These are phyloP conservation scores for Crithidia expoeki DNA, from an alignment of 208 protist genomes.

Conservation along the genomic window DNA sequence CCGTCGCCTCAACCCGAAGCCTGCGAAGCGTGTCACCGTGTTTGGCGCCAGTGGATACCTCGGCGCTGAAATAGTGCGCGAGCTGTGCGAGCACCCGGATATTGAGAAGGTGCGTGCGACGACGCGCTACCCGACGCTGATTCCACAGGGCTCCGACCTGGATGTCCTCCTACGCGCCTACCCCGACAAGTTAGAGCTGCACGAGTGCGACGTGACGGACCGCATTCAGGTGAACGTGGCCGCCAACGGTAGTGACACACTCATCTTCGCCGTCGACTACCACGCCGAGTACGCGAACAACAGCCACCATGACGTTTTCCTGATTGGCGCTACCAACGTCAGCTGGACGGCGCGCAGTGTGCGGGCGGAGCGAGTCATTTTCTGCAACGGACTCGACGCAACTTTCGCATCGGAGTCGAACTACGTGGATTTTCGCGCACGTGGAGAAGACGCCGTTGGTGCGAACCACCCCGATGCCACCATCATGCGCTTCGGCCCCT, in stretches of 20 bases:
- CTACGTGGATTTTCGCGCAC: conserved; percentile 91
- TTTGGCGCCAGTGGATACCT: conserved; percentile 91
- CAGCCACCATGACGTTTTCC: conserved; percentile 92
- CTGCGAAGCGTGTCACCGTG: conserved; percentile 88
- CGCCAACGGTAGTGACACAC: conserved; percentile 89
- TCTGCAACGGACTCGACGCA: conserved; percentile 91
- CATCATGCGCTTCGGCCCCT: conserved; percentile 88
- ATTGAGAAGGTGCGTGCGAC: conserved; percentile 89
- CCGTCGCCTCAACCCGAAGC: conserved; percentile 86
- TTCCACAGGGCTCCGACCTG: conserved; percentile 85
- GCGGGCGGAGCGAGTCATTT: conserved; percentile 89
- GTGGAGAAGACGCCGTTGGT: conserved; percentile 87
- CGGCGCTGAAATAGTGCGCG: conserved; percentile 86
- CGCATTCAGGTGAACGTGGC: conserved; percentile 92
- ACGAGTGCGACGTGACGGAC: conserved; percentile 93
- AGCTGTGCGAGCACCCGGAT: conserved; percentile 90
- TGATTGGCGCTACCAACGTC: conserved; percentile 88
- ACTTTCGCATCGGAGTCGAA: conserved; percentile 93
- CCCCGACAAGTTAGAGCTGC: conserved; percentile 90
- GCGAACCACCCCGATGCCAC: conserved; percentile 91
- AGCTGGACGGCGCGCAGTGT: conserved; percentile 92
- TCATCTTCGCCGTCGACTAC: conserved; percentile 92
- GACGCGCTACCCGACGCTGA: conserved; percentile 91
- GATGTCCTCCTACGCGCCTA: conserved; percentile 83
- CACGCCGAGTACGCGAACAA: conserved; percentile 92